These are phyloP conservation scores for Penicillium steckii DNA, from an alignment of 495 filamentous ascomycete genomes.

Conservation along the genomic window DNA sequence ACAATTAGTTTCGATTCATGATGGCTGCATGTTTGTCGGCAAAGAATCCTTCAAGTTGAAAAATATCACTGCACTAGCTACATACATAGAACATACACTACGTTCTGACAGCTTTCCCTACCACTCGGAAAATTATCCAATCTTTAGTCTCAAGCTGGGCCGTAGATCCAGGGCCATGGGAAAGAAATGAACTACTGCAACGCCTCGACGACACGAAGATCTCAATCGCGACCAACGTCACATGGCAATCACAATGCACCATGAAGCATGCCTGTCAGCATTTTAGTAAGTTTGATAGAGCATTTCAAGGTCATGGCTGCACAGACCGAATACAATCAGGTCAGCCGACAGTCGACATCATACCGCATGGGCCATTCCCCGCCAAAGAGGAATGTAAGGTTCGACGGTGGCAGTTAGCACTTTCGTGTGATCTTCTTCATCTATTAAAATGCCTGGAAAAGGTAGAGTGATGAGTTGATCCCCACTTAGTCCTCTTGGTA, in stretches of 20 bases:
- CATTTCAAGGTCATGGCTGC: constrained; percentile 1
- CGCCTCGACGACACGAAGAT: background rate
- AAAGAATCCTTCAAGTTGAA: too few species aligned
- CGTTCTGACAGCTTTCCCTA: too few species aligned
- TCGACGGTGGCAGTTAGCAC: constrained; percentile 7
- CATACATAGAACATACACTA: too few species aligned
- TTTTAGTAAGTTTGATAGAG: background rate
- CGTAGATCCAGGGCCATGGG: background rate
- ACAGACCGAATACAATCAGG: background rate
- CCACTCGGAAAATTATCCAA: background rate
- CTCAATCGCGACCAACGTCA: background rate
- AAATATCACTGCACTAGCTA: background rate
- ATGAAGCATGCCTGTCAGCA: background rate
- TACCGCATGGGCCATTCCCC: constrained; percentile 16
- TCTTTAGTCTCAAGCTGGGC: background rate
- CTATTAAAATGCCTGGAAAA: background rate
- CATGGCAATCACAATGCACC: background rate
- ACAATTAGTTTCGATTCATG: too few species aligned
- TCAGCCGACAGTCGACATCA: constrained; percentile 7
- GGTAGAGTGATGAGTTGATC: background rate
- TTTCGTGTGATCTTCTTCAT: constrained; percentile 5
- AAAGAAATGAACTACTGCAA: background rate
- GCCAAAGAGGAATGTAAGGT: constrained; percentile 17
- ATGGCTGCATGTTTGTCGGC: background rate
- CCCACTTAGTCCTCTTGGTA: background rate